Percentiles rank a stretch among this genome's conserved stretches.
Conservation (phyloP, 192 early-diverging fungal species). For the Backusella macrospora region DNA sequence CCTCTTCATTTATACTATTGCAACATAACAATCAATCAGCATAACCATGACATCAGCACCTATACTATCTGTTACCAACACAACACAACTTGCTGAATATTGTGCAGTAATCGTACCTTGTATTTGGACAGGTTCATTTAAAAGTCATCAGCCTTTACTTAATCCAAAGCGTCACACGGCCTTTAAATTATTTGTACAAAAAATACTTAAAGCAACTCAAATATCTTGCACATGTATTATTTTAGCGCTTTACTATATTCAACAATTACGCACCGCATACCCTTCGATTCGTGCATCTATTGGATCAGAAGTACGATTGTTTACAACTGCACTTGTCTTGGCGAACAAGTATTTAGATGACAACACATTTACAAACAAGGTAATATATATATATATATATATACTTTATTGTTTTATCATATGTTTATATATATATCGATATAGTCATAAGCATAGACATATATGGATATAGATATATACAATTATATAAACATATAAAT, state of each 20-base stretch:
- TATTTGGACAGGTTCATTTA: constrained; percentile 38
- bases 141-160: constrained; percentile 1
- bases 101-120: constrained; percentile 40
- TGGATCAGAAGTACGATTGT: constrained; percentile 82
- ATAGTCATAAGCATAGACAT: constrained; percentile 8
- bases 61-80: constrained; percentile 20
- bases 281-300: constrained; percentile 59
- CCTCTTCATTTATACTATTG: neutral
- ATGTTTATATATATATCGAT: neutral
- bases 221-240: constrained; percentile 67
- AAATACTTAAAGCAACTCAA: constrained; percentile 62
- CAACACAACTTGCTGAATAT: constrained; percentile 40
- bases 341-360: constrained; percentile 88
- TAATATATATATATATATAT: constrained; percentile 13
- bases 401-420: neutral
- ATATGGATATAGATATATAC: neutral
- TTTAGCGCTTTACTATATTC: constrained; percentile 66
- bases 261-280: constrained; percentile 56
- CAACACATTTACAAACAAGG: constrained; percentile 86
- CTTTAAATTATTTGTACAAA: constrained; percentile 53
- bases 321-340: constrained; percentile 84
- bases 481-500: constrained; percentile 4
- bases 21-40: neutral
- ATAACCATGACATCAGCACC: neutral
- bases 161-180: constrained; percentile 7